These are phyloP conservation scores for Alternaria gaisen DNA, from an alignment of 2,329 filamentous ascomycete species.

Conservation along the genomic window DNA sequence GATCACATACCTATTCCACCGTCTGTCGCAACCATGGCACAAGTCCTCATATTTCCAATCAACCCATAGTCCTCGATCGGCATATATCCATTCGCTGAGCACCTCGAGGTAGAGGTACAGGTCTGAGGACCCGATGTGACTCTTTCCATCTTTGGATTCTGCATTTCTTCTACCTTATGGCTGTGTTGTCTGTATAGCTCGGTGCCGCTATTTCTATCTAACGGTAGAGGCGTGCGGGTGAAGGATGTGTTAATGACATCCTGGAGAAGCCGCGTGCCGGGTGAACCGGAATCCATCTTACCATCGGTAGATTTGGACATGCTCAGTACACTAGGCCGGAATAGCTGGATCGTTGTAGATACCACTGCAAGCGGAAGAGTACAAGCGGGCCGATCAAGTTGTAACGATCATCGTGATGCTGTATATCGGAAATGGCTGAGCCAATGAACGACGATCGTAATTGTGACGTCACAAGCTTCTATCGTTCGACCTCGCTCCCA, in stretches of 20 bases:
- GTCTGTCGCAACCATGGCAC: conserved; percentile 49
- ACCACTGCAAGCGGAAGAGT: not conserved
- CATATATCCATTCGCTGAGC: conserved; percentile 40
- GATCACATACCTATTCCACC: conserved; percentile 60
- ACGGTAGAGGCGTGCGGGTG: conserved; percentile 10
- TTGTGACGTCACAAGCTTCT: conserved; percentile 17
- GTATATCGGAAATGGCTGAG: conserved; percentile 1
- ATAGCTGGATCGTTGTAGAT: conserved; percentile 16
- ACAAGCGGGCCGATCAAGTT: conserved; percentile 10
- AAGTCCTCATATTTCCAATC: conserved; percentile 83
- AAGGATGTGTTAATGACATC: conserved; percentile 23
- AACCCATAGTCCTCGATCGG: conserved; percentile 75
- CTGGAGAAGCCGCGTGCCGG: conserved; percentile 17
- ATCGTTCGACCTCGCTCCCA: not conserved
- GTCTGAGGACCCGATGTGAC: conserved; percentile 15
- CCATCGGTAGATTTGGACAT: conserved; percentile 18
- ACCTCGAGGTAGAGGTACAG: conserved; percentile 29
- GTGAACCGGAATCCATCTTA: conserved; percentile 4
- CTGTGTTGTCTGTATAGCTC: conserved; percentile 19
- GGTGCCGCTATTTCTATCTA: conserved; percentile 19
- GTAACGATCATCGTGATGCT: conserved; percentile 4
- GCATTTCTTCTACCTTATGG: conserved; percentile 21
- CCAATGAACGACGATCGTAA: conserved; percentile 12
- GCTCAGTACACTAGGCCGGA: conserved; percentile 9
- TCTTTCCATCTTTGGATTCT: conserved; percentile 21